Evolutionary conservation across 2,329 filamentous ascomycete species (phyloP).

Genomic region (Aspergillus sp.): DNA sequence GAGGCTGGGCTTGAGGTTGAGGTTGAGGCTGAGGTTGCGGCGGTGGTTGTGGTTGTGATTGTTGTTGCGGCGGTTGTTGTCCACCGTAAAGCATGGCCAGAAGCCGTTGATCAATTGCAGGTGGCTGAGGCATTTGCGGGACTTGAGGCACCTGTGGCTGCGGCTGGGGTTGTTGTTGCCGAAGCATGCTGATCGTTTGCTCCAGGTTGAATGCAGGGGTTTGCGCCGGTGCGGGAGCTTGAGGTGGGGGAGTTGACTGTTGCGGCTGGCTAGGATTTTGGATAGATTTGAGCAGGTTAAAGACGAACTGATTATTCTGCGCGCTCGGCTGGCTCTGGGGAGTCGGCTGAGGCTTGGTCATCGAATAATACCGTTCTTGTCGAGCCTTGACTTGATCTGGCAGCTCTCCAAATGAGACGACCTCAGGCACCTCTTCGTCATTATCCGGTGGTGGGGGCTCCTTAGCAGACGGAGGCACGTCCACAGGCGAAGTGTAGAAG

Average conservation of each 20-base stretch:
- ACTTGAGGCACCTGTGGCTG: conserved; percentile 27
- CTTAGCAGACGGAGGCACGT: conserved; percentile 48
- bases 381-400: conserved; percentile 42
- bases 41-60: conserved; percentile 22
- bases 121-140: conserved; percentile 27
- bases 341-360: conserved; percentile 29
- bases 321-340: conserved; percentile 17
- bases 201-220: conserved; percentile 30
- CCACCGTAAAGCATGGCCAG: conserved; percentile 36
- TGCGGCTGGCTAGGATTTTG: conserved; percentile 34
- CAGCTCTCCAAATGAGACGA: conserved; percentile 44
- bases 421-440: conserved; percentile 37
- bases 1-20: conserved; percentile 24
- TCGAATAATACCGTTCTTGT: conserved; percentile 43
- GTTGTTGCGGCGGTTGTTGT: conserved; percentile 35
- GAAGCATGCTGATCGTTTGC: conserved; percentile 42
- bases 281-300: conserved; percentile 42
- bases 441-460: conserved; percentile 43
- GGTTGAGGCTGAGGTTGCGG: conserved; percentile 29
- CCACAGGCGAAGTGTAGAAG: conserved; percentile 46
- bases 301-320: conserved; percentile 33
- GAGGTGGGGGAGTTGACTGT: conserved; percentile 29
- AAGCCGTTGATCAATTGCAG: conserved; percentile 38
- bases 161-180: conserved; percentile 29
- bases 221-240: conserved; percentile 24